phyloP scores from a whole-genome alignment of 2,329 filamentous ascomycete genomes.

The Alternaria infectoria region DNA sequence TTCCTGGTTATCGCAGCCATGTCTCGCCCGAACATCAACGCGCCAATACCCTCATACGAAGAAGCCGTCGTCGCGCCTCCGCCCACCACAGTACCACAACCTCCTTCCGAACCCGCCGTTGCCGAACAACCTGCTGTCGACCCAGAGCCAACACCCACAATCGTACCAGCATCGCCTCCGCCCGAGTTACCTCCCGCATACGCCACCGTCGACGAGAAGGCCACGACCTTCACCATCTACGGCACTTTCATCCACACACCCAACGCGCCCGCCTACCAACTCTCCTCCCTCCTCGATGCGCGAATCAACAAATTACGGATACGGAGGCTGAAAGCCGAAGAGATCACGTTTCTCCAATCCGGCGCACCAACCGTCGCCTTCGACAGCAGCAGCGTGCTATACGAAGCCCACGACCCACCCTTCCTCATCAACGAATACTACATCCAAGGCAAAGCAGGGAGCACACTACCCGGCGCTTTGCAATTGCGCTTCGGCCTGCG shows the following conservation, averaged over 20 bases:
- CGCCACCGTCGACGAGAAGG: constrained; percentile 26
- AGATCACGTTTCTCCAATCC: constrained; percentile 22
- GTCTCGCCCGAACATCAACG: not conserved
- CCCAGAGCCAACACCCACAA: not conserved
- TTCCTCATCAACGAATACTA: constrained; percentile 30
- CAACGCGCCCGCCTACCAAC: constrained; percentile 31
- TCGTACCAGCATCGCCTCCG: not conserved
- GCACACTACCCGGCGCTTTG: constrained; percentile 24
- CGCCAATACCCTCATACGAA: constrained; percentile 28
- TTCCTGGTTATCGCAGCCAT: not conserved
- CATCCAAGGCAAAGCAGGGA: constrained; percentile 19
- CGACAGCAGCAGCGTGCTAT: constrained; percentile 21
- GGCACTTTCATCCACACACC: constrained; percentile 36
- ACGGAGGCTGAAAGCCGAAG: constrained; percentile 25
- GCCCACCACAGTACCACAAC: not conserved
- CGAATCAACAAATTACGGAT: constrained; percentile 26
- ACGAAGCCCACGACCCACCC: constrained; percentile 35
- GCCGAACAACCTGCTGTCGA: not conserved
- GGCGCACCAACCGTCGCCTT: constrained; percentile 26
- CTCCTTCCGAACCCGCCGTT: not conserved
- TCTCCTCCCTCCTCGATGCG: constrained; percentile 33
- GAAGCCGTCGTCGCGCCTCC: constrained; percentile 14
- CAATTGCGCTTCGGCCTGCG: constrained; percentile 23
- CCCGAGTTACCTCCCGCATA: constrained; percentile 29
- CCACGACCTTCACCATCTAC: constrained; percentile 31